Base-by-base conservation (phyloP, 1,284 basidiomycete species). In the Xerocomus minutiporus region DNA sequence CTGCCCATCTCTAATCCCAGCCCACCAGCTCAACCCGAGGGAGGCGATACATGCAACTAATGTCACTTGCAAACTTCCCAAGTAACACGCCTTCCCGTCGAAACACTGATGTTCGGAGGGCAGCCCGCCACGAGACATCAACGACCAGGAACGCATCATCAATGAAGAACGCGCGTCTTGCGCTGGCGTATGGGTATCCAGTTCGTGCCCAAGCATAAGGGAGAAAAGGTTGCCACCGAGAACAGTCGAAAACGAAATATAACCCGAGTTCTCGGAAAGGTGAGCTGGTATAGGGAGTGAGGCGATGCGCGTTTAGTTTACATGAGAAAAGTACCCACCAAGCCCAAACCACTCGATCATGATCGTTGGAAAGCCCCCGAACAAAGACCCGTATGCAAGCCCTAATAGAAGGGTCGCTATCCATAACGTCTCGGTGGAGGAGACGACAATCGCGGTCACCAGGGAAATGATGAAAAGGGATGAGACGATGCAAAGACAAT, bases 261-360 rank as follows among this genome's bases (percentile, higher is more conserved):
- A 89, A 15, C 93, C 93, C 85, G 85, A 94, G 68, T 95, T 96
- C 71, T 93, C 86, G 3, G 83, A 84, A 61, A 91, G 84, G 61
- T 86, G 85, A 13, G 73, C 83, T 85, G 53, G 32, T 12, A 26
- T 36, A 26, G 5, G 6, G 44, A 8, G 23, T 45, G 7, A 34
- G 29, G 20, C 13, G 9, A 44, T 17, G n/a, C 25, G 25, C 15
- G 17, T 35, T 36, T 0, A n/a, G 31, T 12, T 25, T 0, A 25
- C n/a, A 13, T 1, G 12, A 4, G 5, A 28, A 11, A 1, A 15
- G 1, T 28, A 77, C 80, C 60, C 57, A 82, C 85, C 72, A 65
- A 93, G 74, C 6, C 93, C 92, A 60, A 94, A 95, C 88, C 88
- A 93, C 61, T 94, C 93, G 26, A 94, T 80, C 31, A 82, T 76